Evolutionary conservation across 768 basidiomycete species (phyloP).

Genomic region (Rhizopogon sp.): DNA sequence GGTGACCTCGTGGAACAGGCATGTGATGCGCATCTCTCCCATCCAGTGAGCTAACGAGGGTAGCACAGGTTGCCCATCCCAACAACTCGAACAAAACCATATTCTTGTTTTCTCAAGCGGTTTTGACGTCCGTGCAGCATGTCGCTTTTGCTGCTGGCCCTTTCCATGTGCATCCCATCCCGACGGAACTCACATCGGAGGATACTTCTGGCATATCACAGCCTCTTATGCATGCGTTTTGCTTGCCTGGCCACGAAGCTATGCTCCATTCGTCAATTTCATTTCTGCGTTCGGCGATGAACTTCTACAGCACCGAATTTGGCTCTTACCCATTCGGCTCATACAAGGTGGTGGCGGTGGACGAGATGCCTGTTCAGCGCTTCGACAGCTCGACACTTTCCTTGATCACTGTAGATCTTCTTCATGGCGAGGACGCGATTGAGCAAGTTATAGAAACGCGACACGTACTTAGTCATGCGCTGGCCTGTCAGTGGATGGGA

Average conservation of each 20-base stretch:
- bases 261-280: slow-evolving; percentile 65
- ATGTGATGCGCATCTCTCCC: slow-evolving; percentile 17
- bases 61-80: slow-evolving; percentile 79
- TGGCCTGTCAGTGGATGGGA: slow-evolving; percentile 96
- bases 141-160: slow-evolving; percentile 95
- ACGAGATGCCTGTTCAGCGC: slow-evolving; percentile 76
- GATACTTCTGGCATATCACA: slow-evolving; percentile 61
- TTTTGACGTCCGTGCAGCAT: slow-evolving; percentile 91
- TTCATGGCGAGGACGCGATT: slow-evolving; percentile 84
- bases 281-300: slow-evolving; percentile 86
- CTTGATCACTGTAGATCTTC: slow-evolving; percentile 70
- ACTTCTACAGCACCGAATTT: slow-evolving; percentile 85
- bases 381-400: slow-evolving; percentile 85
- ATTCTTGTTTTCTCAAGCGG: slow-evolving; percentile 84
- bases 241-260: slow-evolving; percentile 82
- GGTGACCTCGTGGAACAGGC: slow-evolving; percentile 96
- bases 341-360: slow-evolving; percentile 91
- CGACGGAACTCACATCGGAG: slow-evolving; percentile 53
- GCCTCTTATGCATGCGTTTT: slow-evolving; percentile 86
- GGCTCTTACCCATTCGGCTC: slow-evolving; percentile 96
- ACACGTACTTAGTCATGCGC: slow-evolving; percentile 78
- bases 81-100: slow-evolving; percentile 92
- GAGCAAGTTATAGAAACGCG: slow-evolving; percentile 92
- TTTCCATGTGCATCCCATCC: slow-evolving; percentile 74
- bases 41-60: slow-evolving; percentile 7